phyloP scores from a whole-genome alignment of 75 land plant genomes.

The Picea glauca region DNA sequence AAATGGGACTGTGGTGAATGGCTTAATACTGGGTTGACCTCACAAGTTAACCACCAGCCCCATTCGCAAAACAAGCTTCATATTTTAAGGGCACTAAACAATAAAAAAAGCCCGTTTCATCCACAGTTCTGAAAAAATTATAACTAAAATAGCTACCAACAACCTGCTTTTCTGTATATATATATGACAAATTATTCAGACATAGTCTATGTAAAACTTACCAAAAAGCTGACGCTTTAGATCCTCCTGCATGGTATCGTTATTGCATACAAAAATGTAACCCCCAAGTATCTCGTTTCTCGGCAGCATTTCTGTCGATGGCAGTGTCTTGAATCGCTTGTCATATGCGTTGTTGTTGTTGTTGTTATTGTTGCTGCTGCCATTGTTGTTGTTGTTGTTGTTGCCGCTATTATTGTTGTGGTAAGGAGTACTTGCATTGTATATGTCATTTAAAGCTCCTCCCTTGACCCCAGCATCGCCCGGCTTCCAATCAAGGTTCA shows the following conservation, averaged over 20 bases:
- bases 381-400: conserved; percentile 13
- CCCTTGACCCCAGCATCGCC: conserved; percentile 28
- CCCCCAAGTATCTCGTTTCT: conserved; percentile 92
- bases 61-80: too few relatives aligned
- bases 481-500: conserved; percentile 44
- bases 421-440: conserved; percentile 41
- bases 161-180: not conserved
- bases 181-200: not conserved
- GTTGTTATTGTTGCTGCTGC: conserved; percentile 16
- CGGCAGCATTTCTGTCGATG: conserved; percentile 84
- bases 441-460: conserved; percentile 25
- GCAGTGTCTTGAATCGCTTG: conserved; percentile 91
- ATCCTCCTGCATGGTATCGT: conserved; percentile 99
- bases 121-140: not conserved
- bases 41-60: too few relatives aligned
- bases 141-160: not conserved
- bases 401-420: conserved; percentile 19
- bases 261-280: conserved; percentile 97
- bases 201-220: conserved; percentile 20
- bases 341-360: conserved; percentile 39
- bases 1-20: too few relatives aligned
- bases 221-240: conserved; percentile 96
- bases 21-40: too few relatives aligned
- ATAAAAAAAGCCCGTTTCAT: too few relatives aligned
- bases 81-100: too few relatives aligned